These are phyloP conservation scores for Helotiales sp. DNA, from an alignment of 2,329 filamentous ascomycete species.

Conservation along the genomic window DNA sequence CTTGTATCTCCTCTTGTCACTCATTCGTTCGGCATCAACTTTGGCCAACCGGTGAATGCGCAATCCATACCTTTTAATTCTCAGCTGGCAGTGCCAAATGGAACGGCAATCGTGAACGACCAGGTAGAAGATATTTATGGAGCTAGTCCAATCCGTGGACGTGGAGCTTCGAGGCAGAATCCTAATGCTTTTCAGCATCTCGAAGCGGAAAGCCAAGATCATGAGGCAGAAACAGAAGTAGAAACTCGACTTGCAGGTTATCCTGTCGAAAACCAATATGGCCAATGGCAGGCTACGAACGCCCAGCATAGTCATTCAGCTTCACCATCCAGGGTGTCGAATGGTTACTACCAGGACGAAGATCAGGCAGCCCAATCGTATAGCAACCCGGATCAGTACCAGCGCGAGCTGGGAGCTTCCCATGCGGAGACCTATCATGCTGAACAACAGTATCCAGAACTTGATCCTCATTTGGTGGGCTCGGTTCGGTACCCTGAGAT, in stretches of 20 bases:
- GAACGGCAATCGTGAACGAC: background rate
- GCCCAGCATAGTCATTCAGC: constrained; percentile 9
- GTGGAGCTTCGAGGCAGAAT: background rate
- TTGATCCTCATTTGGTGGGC: constrained; percentile 7
- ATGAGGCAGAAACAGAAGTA: background rate
- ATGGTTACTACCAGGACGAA: constrained; percentile 5
- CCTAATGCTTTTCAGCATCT: constrained; percentile 5
- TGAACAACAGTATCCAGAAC: constrained; percentile 17
- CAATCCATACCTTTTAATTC: background rate
- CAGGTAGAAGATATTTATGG: constrained; percentile 19
- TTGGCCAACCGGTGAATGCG: background rate
- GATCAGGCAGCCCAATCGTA: constrained; percentile 17
- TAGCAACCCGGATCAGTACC: constrained; percentile 16
- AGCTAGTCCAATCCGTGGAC: constrained; percentile 17
- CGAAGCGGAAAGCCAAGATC: background rate
- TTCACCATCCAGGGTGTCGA: constrained; percentile 6
- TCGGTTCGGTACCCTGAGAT: constrained; percentile 25
- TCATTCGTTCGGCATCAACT: constrained; percentile 1
- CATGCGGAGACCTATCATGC: background rate
- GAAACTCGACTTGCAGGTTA: background rate
- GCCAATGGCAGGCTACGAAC: constrained; percentile 21
- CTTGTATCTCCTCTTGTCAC: constrained; percentile 30
- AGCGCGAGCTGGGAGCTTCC: background rate
- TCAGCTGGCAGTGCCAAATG: background rate
- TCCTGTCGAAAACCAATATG: constrained; percentile 20